A percentile compares a stretch with the other conserved stretches of the same genome.
Conservation (phyloP, 106 monocot genomes). For the Dendrobium chrysotoxum region DNA sequence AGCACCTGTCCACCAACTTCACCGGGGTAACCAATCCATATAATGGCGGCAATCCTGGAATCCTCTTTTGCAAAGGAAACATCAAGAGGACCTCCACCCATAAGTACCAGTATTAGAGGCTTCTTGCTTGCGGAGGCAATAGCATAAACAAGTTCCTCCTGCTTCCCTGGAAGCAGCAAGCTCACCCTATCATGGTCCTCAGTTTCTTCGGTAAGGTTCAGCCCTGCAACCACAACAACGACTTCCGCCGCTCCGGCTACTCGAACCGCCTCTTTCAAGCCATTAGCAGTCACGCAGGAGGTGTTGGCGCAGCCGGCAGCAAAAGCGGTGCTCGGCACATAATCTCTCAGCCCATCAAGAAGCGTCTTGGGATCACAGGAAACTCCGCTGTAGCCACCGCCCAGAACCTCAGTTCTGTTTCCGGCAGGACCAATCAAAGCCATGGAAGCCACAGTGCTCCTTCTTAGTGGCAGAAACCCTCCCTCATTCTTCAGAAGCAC, state of each 20-base stretch:
- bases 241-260: slow-evolving; percentile 49
- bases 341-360: slow-evolving; percentile 47
- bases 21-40: slow-evolving; percentile 93
- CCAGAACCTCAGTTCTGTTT: slow-evolving; percentile 34
- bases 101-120: slow-evolving; percentile 68
- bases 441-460: slow-evolving; percentile 26
- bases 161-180: slow-evolving; percentile 77
- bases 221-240: slow-evolving; percentile 62
- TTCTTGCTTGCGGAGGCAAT: slow-evolving; percentile 35
- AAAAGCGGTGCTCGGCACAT: slow-evolving; percentile 24
- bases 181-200: slow-evolving; percentile 74
- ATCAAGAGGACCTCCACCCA: slow-evolving; percentile 81
- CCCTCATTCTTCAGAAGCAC: slow-evolving; percentile 69
- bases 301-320: slow-evolving; percentile 54
- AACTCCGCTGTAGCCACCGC: slow-evolving; percentile 72
- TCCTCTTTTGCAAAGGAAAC: slow-evolving; percentile 57
- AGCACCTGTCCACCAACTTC: slow-evolving; percentile 70
- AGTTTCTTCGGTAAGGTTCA: slow-evolving; percentile 60
- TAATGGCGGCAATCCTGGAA: slow-evolving; percentile 49
- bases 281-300: slow-evolving; percentile 28
- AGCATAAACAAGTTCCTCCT: slow-evolving; percentile 47
- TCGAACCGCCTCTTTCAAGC: slow-evolving; percentile 46
- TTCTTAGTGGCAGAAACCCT: slow-evolving; percentile 45
- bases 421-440: slow-evolving; percentile 78
- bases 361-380: slow-evolving; percentile 52